phyloP scores from a whole-genome alignment of 129 eudicot species.

The Flaveria sonorensis region DNA sequence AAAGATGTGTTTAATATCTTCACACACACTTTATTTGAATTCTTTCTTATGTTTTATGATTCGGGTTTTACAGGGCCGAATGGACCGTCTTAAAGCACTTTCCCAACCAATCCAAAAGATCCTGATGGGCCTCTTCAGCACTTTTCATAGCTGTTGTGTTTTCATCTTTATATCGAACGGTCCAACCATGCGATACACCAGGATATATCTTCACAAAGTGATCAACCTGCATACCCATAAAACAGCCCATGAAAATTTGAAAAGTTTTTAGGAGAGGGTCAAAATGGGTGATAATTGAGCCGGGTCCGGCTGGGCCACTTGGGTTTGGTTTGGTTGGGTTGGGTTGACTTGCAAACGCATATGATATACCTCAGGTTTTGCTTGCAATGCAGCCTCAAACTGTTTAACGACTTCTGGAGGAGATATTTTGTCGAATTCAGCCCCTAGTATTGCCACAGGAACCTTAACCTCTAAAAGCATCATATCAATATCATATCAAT shows the following conservation, averaged over 20 bases:
- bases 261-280: not conserved
- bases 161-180: slow-evolving; percentile 56
- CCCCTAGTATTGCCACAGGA: slow-evolving; percentile 70
- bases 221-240: slow-evolving; percentile 54
- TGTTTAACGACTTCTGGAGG: slow-evolving; percentile 74
- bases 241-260: not conserved
- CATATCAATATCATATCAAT: slow-evolving; percentile 14
- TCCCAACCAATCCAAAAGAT: slow-evolving; percentile 60
- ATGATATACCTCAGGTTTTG: slow-evolving; percentile 56
- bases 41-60: not conserved
- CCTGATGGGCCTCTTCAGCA: slow-evolving; percentile 72
- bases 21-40: not conserved
- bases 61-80: slow-evolving; percentile 19
- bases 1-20: not conserved
- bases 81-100: slow-evolving; percentile 40
- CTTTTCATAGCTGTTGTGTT: slow-evolving; percentile 44
- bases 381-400: slow-evolving; percentile 59
- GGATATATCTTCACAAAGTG: slow-evolving; percentile 72
- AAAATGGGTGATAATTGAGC: not conserved
- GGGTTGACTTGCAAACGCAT: not conserved
- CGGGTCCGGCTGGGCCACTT: too few species aligned
- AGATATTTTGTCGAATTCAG: slow-evolving; percentile 60
- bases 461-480: slow-evolving; percentile 61
- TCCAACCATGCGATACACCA: slow-evolving; percentile 85
- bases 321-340: not conserved